phyloP scores from a whole-genome alignment of 768 basidiomycete genomes.

The Amanita phalloides region DNA sequence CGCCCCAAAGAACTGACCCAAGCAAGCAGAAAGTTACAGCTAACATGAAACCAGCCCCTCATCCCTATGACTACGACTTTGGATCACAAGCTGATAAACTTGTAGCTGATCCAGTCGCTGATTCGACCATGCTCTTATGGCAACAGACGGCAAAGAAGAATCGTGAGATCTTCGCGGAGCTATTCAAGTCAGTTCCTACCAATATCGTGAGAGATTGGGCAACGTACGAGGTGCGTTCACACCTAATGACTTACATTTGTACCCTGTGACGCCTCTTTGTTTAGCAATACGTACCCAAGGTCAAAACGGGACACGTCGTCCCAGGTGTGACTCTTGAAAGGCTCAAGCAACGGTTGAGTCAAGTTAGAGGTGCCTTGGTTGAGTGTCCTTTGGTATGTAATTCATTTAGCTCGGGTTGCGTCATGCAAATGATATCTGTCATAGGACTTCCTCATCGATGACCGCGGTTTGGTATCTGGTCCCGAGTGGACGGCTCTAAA shows the following conservation, averaged over 20 bases:
- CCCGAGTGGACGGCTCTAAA: constrained; percentile 67
- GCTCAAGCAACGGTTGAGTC: constrained; percentile 64
- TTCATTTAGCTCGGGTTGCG: not conserved
- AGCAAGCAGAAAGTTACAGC: constrained; percentile 26
- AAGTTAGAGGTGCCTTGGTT: constrained; percentile 64
- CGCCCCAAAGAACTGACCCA: constrained; percentile 47
- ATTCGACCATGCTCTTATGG: constrained; percentile 51
- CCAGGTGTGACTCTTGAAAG: constrained; percentile 54
- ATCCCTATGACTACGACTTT: constrained; percentile 58
- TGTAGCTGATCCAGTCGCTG: constrained; percentile 72
- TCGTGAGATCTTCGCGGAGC: constrained; percentile 74
- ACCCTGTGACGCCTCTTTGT: not conserved
- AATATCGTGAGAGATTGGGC: constrained; percentile 75
- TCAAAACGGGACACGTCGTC: constrained; percentile 73
- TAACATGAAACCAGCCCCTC: constrained; percentile 77
- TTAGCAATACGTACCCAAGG: constrained; percentile 66
- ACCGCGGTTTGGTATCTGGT: constrained; percentile 59
- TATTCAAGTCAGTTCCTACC: constrained; percentile 81
- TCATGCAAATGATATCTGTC: constrained; percentile 5
- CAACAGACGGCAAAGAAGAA: constrained; percentile 67
- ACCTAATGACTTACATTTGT: not conserved
- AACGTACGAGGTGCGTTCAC: constrained; percentile 54
- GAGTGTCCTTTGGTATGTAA: constrained; percentile 59
- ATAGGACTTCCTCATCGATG: constrained; percentile 80
- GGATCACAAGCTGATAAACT: constrained; percentile 41